Percentiles rank a stretch among this genome's conserved stretches.
Evolutionary conservation across 768 basidiomycete species (phyloP).

Genomic region (Clitopilus passeckerianus): DNA sequence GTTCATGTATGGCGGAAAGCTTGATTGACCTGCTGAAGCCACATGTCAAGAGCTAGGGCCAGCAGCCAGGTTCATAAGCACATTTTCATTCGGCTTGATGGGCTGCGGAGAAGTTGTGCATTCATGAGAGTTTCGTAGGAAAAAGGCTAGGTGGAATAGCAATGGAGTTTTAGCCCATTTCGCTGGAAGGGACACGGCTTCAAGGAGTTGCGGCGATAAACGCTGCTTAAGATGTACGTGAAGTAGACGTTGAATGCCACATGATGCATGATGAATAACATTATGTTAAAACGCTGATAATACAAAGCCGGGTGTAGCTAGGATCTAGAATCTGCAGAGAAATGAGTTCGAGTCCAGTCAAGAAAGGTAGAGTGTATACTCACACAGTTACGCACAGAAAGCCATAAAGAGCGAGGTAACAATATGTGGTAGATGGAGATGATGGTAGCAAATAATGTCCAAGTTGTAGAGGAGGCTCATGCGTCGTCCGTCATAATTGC

Average conservation of each 20-base stretch:
- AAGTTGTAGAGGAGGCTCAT: conserved; percentile 22
- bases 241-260: no score
- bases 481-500: conserved; percentile 96
- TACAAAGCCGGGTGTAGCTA: neutral
- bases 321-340: neutral
- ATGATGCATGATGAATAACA: neutral
- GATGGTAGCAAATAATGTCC: neutral
- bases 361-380: neutral
- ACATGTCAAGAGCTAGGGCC: neutral
- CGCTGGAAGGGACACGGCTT: no score
- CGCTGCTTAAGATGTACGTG: no score
- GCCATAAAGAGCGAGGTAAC: neutral
- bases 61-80: neutral
- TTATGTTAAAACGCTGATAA: neutral
- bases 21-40: neutral
- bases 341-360: neutral
- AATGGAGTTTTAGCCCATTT: no score
- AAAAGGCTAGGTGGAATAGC: no score
- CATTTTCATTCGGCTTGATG: no score
- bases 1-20: neutral
- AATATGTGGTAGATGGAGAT: conserved; percentile 2
- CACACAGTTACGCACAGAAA: neutral
- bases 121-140: no score
- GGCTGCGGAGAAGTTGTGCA: no score
- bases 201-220: no score